Conservation (phyloP, 2,329 filamentous ascomycete genomes). For the Fusarium sp. region DNA sequence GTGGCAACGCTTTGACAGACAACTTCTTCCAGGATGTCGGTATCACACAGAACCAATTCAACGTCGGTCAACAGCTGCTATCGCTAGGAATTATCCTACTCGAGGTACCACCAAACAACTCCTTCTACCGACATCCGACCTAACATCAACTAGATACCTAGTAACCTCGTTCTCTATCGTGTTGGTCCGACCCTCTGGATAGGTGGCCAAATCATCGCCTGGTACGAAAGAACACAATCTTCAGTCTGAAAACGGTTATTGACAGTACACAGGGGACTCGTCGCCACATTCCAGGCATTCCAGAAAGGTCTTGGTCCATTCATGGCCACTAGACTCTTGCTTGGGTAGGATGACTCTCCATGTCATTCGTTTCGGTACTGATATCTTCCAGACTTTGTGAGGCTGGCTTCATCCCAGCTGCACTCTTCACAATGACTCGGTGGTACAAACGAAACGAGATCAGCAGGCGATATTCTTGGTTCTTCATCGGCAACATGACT, state of each 20-base stretch:
- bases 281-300: constrained; percentile 55
- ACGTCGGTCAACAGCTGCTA: constrained; percentile 62
- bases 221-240: constrained; percentile 20
- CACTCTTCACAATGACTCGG: constrained; percentile 61
- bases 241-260: not conserved
- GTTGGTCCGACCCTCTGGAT: constrained; percentile 63
- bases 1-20: constrained; percentile 58
- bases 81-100: constrained; percentile 48
- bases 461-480: constrained; percentile 59
- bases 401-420: constrained; percentile 59
- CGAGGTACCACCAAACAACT: constrained; percentile 15
- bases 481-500: constrained; percentile 61
- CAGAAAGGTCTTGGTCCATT: constrained; percentile 47
- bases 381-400: constrained; percentile 38
- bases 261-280: constrained; percentile 50
- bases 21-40: constrained; percentile 61
- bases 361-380: not conserved
- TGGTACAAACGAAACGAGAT: constrained; percentile 64
- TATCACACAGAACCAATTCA: constrained; percentile 64
- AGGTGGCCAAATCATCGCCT: constrained; percentile 51
- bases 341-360: constrained; percentile 33
- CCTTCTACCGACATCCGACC: not conserved
- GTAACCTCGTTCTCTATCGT: constrained; percentile 50
- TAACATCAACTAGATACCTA: constrained; percentile 6
- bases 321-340: constrained; percentile 56